phyloP scores from a whole-genome alignment of 1,284 basidiomycete genomes.

The Schizopora paradoxa region DNA sequence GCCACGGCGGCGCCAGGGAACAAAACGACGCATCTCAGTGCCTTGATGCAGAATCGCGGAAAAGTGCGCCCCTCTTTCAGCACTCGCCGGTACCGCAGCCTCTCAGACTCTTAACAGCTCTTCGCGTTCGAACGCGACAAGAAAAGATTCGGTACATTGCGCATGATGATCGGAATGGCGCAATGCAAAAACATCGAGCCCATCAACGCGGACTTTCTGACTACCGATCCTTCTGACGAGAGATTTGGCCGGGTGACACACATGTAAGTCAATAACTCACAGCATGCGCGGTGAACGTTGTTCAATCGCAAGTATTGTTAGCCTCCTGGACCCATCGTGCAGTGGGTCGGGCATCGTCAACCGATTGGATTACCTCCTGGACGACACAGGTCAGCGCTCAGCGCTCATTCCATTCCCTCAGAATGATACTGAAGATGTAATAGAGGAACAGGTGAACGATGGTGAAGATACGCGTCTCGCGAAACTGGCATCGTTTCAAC shows the following conservation, averaged over 20 bases:
- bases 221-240: slow-evolving; percentile 56
- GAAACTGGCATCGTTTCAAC: slow-evolving; percentile 83
- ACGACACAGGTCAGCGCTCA: slow-evolving; percentile 47
- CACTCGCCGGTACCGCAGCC: neutral
- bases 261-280: slow-evolving; percentile 63
- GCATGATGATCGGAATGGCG: slow-evolving; percentile 77
- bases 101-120: slow-evolving; percentile 40
- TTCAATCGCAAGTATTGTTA: slow-evolving; percentile 27
- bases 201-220: slow-evolving; percentile 75
- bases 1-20: slow-evolving; percentile 97
- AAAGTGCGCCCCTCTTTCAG: slow-evolving; percentile 50
- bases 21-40: slow-evolving; percentile 92
- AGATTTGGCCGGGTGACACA: slow-evolving; percentile 70
- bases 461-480: slow-evolving; percentile 65
- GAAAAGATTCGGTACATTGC: slow-evolving; percentile 74
- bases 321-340: slow-evolving; percentile 89
- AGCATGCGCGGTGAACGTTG: slow-evolving; percentile 4
- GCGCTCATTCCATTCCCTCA: slow-evolving; percentile 10
- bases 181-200: slow-evolving; percentile 75
- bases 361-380: slow-evolving; percentile 79
- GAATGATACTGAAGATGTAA: slow-evolving; percentile 5
- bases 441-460: slow-evolving; percentile 46
- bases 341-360: slow-evolving; percentile 92
- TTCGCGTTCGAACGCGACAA: slow-evolving; percentile 85
- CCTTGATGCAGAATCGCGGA: slow-evolving; percentile 77